Evolutionary conservation across 2,329 filamentous ascomycete genomes (phyloP), one percentile per base, ranked within the genome.

Genomic region (Ilyonectria robusta): DNA sequence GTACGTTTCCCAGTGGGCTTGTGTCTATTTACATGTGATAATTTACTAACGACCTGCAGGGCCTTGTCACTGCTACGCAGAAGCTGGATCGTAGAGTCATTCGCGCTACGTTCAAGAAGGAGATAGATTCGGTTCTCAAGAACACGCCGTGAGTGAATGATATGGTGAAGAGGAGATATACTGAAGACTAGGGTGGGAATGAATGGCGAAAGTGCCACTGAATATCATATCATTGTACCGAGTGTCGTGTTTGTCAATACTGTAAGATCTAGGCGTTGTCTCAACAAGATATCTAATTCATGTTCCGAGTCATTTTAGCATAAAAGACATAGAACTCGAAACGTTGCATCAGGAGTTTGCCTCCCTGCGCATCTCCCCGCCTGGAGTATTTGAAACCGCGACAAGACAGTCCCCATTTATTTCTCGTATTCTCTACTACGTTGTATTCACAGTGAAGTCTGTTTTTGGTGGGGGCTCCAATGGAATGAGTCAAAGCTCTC

Each of bases 61-160:
- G 87, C 0, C 81, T 89, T 11, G 87, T 89, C 13, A 89, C 88
- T 11, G 87, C 87, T 2, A 90, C 88, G 4, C 86, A 88, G 66
- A 90, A 90, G 77, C 80, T 89, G 33, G 88, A 89, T 77, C 83
- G 88, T 37, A 82, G 84, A 68, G 81, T 78, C 13, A 79, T 89
- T 40, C 82, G 81, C 70, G 80, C 83, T 31, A 81, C 77, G 53
- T 89, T 86, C 73, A 80, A 81, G 70, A 81, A 82, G 68, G 81
- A 88, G 61, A 88, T 89, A 62, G 73, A 81, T 13, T 78, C 80
- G 35, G 76, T 75, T 68, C 70, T 81, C 58, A 78, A 80, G 75
- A 72, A 50, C 21, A 55, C 65, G 44, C 48, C 53, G 10, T 56
- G 35, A 29, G 17, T 23, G 19, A 42, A n/a, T 19, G 15, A n/a